Evolutionary conservation across 2,329 filamentous ascomycete species (phyloP).

Genomic region (Ophiostoma australiae): DNA sequence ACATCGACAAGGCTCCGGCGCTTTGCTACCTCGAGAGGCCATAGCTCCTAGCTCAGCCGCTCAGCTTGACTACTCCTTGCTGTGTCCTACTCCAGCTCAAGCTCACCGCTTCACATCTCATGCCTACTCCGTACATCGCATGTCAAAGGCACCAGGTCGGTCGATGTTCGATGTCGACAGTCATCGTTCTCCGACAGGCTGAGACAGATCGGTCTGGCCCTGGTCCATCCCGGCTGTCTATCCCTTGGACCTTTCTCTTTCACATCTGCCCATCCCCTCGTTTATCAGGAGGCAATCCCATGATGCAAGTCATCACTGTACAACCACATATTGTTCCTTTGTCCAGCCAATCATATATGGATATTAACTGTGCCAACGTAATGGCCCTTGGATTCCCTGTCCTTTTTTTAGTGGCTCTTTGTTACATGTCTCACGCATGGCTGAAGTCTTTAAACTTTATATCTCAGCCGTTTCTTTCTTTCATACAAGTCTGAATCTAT

Average conservation of each 20-base stretch:
- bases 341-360: neutral
- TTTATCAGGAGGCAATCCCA: neutral
- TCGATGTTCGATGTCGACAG: neutral
- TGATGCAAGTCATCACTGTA: constrained; percentile 1
- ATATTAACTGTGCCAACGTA: neutral
- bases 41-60: neutral
- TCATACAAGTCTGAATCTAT: neutral
- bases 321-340: neutral
- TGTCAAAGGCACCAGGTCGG: neutral
- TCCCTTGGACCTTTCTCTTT: neutral
- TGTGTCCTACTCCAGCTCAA: neutral
- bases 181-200: neutral
- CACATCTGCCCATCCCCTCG: neutral
- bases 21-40: neutral
- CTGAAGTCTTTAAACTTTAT: neutral
- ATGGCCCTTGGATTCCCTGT: neutral
- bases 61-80: neutral
- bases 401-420: neutral
- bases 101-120: neutral
- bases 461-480: no score
- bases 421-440: neutral
- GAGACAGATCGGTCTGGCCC: constrained; percentile 8
- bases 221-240: neutral
- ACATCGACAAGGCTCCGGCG: neutral
- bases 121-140: neutral